phyloP scores from a whole-genome alignment of 169 alveolate genomes.

The Plasmodium falciparum region DNA sequence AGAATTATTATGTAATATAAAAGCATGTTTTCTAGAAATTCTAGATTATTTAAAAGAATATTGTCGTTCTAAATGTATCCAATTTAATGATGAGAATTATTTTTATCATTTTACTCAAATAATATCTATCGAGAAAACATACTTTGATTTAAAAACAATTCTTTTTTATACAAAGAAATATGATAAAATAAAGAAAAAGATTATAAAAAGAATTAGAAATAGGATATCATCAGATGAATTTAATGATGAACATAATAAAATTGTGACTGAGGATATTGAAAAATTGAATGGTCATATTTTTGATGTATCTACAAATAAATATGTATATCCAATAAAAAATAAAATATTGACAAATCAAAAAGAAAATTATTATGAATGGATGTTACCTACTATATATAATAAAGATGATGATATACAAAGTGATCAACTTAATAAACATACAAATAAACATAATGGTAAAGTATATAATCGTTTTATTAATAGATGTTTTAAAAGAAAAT shows the following conservation, averaged over 20 bases:
- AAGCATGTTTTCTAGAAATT: slow-evolving; percentile 29
- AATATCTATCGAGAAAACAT: slow-evolving; percentile 29
- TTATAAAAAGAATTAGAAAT: not conserved
- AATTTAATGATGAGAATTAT: slow-evolving; percentile 11
- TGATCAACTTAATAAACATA: not conserved
- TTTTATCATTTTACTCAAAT: slow-evolving; percentile 50
- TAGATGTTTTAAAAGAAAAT: slow-evolving; percentile 39
- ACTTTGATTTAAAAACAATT: slow-evolving; percentile 22
- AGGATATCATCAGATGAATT: not conserved
- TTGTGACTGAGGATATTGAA: not conserved
- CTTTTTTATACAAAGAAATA: slow-evolving; percentile 5
- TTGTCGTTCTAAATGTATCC: not conserved
- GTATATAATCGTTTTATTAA: not conserved
- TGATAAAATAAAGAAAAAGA: not conserved
- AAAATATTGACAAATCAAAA: no score
- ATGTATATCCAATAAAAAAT: no score
- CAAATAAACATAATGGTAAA: not conserved
- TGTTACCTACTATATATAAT: not conserved
- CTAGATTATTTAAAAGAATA: slow-evolving; percentile 36
- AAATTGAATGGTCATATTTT: not conserved
- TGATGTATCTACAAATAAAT: not conserved
- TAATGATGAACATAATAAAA: not conserved
- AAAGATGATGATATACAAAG: not conserved
- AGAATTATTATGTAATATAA: slow-evolving; percentile 35
- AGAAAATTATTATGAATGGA: no score